Percentiles rank a stretch among this genome's conserved stretches.
These are phyloP conservation scores for Pseudocercospora musae DNA, from an alignment of 2,329 filamentous ascomycete species.

Conservation along the genomic window DNA sequence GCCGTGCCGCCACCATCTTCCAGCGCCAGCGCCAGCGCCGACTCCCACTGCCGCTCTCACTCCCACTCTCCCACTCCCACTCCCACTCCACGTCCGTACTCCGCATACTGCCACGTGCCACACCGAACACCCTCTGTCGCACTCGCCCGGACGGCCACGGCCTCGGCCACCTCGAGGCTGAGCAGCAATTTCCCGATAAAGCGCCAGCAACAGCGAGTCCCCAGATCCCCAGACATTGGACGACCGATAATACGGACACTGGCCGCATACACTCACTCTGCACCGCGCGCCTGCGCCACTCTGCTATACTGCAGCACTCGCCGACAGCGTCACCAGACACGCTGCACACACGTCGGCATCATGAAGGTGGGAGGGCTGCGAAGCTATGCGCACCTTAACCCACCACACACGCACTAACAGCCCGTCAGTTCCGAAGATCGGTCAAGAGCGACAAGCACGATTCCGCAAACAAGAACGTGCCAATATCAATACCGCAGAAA, in stretches of 20 bases:
- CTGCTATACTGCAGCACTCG: neutral
- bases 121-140: neutral
- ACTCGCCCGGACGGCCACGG: neutral
- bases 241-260: neutral
- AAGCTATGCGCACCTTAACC: conserved; percentile 1
- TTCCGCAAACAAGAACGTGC: conserved; percentile 56
- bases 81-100: neutral
- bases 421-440: conserved; percentile 65
- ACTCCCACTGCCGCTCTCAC: too few relatives aligned
- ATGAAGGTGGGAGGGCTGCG: conserved; percentile 21
- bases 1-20: neutral
- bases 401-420: conserved; percentile 7
- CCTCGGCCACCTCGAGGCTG: neutral
- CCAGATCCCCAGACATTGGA: neutral
- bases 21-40: too few relatives aligned
- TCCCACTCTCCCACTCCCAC: too few relatives aligned
- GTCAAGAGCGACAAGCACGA: conserved; percentile 84
- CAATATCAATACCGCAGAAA: conserved; percentile 77
- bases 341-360: conserved; percentile 4
- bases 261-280: neutral
- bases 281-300: neutral
- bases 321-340: neutral
- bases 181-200: neutral
- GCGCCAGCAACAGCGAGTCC: neutral
- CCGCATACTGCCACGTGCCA: neutral